Evolutionary conservation across 441 rosid species (phyloP).

Genomic region (Isatis lusitanica): DNA sequence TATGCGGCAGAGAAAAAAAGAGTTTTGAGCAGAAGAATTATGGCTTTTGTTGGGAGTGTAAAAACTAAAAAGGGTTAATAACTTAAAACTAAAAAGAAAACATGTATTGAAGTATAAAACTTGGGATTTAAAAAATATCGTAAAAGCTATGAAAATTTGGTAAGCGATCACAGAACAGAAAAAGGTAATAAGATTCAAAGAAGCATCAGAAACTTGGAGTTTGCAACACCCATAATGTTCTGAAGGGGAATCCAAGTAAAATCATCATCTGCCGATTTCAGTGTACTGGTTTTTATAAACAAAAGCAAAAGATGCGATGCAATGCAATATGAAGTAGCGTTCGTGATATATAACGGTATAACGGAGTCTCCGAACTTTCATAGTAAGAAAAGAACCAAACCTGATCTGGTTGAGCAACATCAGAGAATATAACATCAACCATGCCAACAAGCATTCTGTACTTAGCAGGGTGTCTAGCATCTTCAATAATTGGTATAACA

Average conservation of each 20-base stretch:
- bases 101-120: neutral
- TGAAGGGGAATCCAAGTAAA: constrained; percentile 84
- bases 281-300: neutral
- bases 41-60: neutral
- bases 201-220: constrained; percentile 74
- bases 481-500: constrained; percentile 86
- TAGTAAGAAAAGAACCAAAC: constrained; percentile 40
- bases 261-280: constrained; percentile 50
- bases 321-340: neutral
- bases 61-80: neutral
- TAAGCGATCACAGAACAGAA: neutral
- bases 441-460: constrained; percentile 91
- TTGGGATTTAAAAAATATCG: neutral
- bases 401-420: constrained; percentile 99
- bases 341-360: neutral
- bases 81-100: neutral
- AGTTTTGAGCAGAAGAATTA: neutral
- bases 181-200: neutral
- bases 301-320: neutral
- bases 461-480: constrained; percentile 90
- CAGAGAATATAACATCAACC: constrained; percentile 96
- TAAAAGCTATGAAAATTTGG: too few species aligned
- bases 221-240: constrained; percentile 68
- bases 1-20: neutral
- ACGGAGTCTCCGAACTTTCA: neutral